phyloP scores from a whole-genome alignment of 1,284 basidiomycete species.

The Tremellales sp. region DNA sequence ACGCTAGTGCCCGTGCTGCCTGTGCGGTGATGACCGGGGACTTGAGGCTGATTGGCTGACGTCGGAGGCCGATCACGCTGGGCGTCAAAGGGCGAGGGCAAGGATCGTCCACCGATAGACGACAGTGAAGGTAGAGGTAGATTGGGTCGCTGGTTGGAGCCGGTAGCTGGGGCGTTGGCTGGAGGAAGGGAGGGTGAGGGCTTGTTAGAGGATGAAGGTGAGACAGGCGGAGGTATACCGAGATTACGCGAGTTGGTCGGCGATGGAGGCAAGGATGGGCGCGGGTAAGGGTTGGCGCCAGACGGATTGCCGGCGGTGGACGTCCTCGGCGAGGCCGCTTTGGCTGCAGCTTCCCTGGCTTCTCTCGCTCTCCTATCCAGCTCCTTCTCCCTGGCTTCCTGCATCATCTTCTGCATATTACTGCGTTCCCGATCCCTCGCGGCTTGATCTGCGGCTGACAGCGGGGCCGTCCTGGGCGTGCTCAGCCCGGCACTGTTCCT shows the following conservation, averaged over 20 bases:
- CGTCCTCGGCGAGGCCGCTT: constrained; percentile 9
- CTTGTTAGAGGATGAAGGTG: constrained; percentile 5
- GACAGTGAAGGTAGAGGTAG: constrained; percentile 14
- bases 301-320: constrained; percentile 1
- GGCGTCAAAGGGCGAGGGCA: constrained; percentile 21
- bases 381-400: constrained; percentile 9
- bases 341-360: neutral
- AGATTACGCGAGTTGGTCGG: constrained; percentile 15
- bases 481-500: too few relatives aligned
- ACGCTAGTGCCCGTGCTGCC: neutral
- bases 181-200: constrained; percentile 19
- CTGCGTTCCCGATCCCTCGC: constrained; percentile 3
- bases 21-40: neutral
- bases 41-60: constrained; percentile 8
- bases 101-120: constrained; percentile 13
- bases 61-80: constrained; percentile 5
- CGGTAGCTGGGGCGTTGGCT: constrained; percentile 6
- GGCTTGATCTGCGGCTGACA: too few relatives aligned
- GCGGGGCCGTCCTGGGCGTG: too few relatives aligned
- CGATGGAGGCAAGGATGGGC: constrained; percentile 20
- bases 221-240: constrained; percentile 2
- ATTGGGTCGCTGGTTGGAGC: constrained; percentile 9
- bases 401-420: constrained; percentile 4
- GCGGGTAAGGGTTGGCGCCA: constrained; percentile 13
- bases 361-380: neutral